phyloP scores from a whole-genome alignment of 176 grass and related monocot species.

The Avena sativa region DNA sequence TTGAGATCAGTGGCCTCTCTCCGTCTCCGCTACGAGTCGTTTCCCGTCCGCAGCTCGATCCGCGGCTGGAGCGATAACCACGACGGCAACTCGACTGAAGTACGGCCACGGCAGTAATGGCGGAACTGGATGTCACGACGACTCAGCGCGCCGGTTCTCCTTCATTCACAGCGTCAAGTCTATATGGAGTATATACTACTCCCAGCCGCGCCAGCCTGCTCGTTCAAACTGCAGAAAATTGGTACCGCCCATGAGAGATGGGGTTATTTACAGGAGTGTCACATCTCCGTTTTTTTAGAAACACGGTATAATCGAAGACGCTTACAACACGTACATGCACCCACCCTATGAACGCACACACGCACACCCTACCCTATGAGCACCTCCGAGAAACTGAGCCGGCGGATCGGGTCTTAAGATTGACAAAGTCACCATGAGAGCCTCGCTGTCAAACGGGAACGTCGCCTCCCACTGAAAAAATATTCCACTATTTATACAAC shows the following conservation, averaged over 20 bases:
- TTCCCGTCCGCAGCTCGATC: neutral
- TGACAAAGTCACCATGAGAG: too few species aligned
- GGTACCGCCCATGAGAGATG: neutral
- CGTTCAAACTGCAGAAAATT: neutral
- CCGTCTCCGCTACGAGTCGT: neutral
- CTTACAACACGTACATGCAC: too few species aligned
- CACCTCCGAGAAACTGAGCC: too few species aligned
- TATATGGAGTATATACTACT: too few species aligned
- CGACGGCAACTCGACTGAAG: neutral
- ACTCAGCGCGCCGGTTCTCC: too few species aligned
- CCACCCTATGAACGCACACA: too few species aligned
- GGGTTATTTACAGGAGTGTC: constrained; percentile 24
- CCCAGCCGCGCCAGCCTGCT: neutral
- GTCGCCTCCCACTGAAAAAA: too few species aligned
- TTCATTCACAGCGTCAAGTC: constrained; percentile 20
- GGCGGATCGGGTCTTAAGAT: too few species aligned
- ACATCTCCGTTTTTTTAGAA: neutral
- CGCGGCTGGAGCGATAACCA: constrained; percentile 4
- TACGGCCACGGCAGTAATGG: constrained; percentile 41
- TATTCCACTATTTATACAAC: too few species aligned
- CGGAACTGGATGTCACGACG: neutral
- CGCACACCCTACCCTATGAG: too few species aligned
- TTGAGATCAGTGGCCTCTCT: constrained; percentile 37
- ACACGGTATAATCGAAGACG: too few species aligned
- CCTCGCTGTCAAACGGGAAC: too few species aligned